Evolutionary conservation across 192 early-diverging fungal genomes (phyloP).

Genomic region (Rhizophagus clarus): DNA sequence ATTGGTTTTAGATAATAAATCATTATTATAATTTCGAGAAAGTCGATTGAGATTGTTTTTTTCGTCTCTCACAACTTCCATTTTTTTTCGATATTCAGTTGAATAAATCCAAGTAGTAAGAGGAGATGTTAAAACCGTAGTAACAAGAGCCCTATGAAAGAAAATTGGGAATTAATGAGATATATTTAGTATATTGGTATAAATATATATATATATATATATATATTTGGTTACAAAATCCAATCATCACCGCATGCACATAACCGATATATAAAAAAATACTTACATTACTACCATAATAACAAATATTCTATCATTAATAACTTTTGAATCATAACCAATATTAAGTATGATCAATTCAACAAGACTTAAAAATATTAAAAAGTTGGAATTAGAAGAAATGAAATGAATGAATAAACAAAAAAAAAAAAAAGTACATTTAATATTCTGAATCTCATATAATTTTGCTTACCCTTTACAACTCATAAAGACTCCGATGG

Average conservation of each 20-base stretch:
- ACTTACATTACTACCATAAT: constrained; percentile 58
- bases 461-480: too few species aligned
- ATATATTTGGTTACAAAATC: neutral
- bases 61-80: neutral
- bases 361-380: constrained; percentile 61
- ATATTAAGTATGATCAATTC: constrained; percentile 97
- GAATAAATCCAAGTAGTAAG: constrained; percentile 76
- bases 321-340: constrained; percentile 81
- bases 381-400: too few species aligned
- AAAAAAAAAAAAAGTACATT: too few species aligned
- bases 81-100: constrained; percentile 53
- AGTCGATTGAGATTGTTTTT: neutral
- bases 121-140: constrained; percentile 89
- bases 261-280: neutral
- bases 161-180: neutral
- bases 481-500: too few species aligned
- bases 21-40: neutral
- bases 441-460: too few species aligned
- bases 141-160: constrained; percentile 72
- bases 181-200: too few species aligned
- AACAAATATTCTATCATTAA: constrained; percentile 61
- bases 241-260: too few species aligned
- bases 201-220: too few species aligned
- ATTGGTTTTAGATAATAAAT: neutral
- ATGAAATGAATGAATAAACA: too few species aligned